phyloP scores from a whole-genome alignment of 2,329 filamentous ascomycete genomes.

The Thielaviopsis ethacetica region DNA sequence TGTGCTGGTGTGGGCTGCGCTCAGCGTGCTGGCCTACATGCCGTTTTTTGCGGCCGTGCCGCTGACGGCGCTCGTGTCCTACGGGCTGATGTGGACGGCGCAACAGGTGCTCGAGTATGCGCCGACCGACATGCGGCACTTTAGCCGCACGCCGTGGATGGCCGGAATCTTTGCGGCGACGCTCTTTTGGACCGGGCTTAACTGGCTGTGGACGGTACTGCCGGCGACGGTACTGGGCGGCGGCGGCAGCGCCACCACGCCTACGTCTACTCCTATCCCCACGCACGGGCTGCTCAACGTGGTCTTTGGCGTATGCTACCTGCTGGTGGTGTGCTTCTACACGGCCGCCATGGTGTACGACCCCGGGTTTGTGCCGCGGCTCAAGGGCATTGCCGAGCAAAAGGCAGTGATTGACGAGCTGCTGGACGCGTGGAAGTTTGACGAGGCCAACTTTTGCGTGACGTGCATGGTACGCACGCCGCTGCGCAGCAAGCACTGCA shows the following conservation, averaged over 20 bases:
- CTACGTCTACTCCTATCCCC: no score
- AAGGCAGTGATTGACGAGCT: constrained; percentile 80
- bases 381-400: constrained; percentile 76
- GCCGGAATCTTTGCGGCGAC: constrained; percentile 85
- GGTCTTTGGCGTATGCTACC: constrained; percentile 48
- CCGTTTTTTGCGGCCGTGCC: constrained; percentile 65
- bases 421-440: constrained; percentile 71
- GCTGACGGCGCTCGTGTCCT: constrained; percentile 46
- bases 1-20: constrained; percentile 50
- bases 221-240: constrained; percentile 34
- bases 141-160: constrained; percentile 87
- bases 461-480: constrained; percentile 89
- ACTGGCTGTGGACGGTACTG: constrained; percentile 60
- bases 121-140: constrained; percentile 71
- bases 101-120: constrained; percentile 67
- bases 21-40: constrained; percentile 58
- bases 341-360: constrained; percentile 70
- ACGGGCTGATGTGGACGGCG: constrained; percentile 59
- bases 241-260: no score
- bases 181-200: constrained; percentile 61
- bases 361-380: constrained; percentile 83
- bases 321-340: constrained; percentile 72
- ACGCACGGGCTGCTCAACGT: constrained; percentile 60
- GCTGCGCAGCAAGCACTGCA: constrained; percentile 89
- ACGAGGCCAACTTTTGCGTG: constrained; percentile 87